phyloP scores from a whole-genome alignment of 257 asterid species.

The Nicotiana benthamiana region DNA sequence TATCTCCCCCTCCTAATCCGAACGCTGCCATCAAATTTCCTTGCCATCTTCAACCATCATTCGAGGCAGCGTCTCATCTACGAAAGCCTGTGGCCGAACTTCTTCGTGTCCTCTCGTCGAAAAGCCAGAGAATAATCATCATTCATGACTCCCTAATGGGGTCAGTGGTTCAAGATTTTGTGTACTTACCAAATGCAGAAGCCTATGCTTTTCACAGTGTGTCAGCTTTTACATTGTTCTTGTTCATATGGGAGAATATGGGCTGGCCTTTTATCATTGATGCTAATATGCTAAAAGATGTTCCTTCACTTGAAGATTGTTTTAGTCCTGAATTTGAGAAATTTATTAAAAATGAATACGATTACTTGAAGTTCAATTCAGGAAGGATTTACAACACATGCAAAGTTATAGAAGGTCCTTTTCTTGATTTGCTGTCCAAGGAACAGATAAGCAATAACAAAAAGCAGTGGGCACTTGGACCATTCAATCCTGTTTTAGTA shows the following conservation, averaged over 20 bases:
- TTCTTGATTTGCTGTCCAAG: conserved; percentile 30
- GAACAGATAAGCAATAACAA: conserved; percentile 26
- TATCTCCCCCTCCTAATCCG: conserved; percentile 27
- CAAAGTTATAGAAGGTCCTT: conserved; percentile 40
- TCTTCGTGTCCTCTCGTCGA: conserved; percentile 14
- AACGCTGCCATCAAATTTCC: conserved; percentile 23
- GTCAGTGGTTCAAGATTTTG: conserved; percentile 47
- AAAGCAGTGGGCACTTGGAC: conserved; percentile 70
- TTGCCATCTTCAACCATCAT: conserved; percentile 35
- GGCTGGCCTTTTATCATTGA: conserved; percentile 42
- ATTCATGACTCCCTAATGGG: conserved; percentile 59
- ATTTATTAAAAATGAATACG: conserved; percentile 26
- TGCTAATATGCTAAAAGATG: conserved; percentile 11
- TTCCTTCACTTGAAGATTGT: conserved; percentile 41
- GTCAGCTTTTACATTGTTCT: conserved; percentile 39
- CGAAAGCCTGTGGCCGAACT: conserved; percentile 33
- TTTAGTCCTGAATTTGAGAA: conserved; percentile 36
- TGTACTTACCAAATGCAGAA: conserved; percentile 27
- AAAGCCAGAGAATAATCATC: conserved; percentile 24
- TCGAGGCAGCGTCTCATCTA: conserved; percentile 28
- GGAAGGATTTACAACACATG: conserved; percentile 62
- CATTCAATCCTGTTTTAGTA: conserved; percentile 44
- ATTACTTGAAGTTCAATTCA: conserved; percentile 24
- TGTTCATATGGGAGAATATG: conserved; percentile 42
- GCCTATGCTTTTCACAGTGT: conserved; percentile 49